phyloP scores from a whole-genome alignment of 192 early-diverging fungal genomes.

The Phycomyces nitens region DNA sequence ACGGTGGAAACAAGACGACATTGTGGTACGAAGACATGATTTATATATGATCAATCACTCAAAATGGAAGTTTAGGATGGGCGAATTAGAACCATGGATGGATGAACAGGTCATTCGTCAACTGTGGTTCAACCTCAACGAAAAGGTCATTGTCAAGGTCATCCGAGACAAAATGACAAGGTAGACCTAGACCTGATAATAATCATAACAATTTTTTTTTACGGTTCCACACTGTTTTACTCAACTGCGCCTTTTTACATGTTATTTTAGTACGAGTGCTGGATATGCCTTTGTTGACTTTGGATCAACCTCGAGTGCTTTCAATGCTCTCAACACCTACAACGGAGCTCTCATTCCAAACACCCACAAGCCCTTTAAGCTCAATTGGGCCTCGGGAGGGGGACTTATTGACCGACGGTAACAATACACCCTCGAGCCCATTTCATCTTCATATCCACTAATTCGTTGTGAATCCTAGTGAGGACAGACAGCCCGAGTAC shows the following conservation, averaged over 20 bases:
- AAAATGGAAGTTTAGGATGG: constrained; percentile 63
- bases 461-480: constrained; percentile 32
- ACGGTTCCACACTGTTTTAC: no score
- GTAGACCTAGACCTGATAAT: constrained; percentile 39
- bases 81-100: constrained; percentile 98
- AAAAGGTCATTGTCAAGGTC: constrained; percentile 88
- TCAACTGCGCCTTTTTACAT: constrained; percentile 13
- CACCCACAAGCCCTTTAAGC: constrained; percentile 76
- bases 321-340: constrained; percentile 64
- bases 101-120: constrained; percentile 87
- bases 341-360: constrained; percentile 84
- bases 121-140: constrained; percentile 81
- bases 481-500: constrained; percentile 73
- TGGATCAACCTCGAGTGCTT: constrained; percentile 58
- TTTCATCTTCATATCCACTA: background rate
- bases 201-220: background rate
- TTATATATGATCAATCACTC: background rate
- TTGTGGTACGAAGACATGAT: constrained; percentile 6
- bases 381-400: constrained; percentile 97
- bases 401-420: constrained; percentile 58
- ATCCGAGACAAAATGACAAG: constrained; percentile 90
- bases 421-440: background rate
- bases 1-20: constrained; percentile 10
- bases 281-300: constrained; percentile 97
- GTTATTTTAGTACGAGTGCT: constrained; percentile 48